Evolutionary conservation across 2,329 filamentous ascomycete species (phyloP).

Genomic region (Aspergillus chevalieri): DNA sequence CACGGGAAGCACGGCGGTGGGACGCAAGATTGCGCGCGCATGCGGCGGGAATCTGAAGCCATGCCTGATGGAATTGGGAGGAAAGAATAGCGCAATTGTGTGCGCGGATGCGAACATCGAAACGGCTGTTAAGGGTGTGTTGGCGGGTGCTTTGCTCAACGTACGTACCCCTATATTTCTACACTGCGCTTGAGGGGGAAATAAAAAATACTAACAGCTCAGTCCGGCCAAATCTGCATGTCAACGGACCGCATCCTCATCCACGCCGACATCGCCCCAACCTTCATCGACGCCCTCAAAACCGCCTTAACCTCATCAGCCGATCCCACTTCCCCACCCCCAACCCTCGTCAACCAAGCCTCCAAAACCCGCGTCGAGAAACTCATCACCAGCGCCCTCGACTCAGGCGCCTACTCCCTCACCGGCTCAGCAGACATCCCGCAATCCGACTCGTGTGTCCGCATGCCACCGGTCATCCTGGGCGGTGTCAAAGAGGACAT

Average conservation of each 20-base stretch:
- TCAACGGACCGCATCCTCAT: conserved; percentile 66
- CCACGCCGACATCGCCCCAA: conserved; percentile 47
- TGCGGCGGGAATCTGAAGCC: conserved; percentile 71
- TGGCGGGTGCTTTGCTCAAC: conserved; percentile 29
- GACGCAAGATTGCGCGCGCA: conserved; percentile 60
- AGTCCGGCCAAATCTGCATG: conserved; percentile 75
- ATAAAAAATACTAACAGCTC: conserved; percentile 31
- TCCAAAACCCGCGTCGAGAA: conserved; percentile 39
- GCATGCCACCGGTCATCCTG: conserved; percentile 60
- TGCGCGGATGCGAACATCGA: conserved; percentile 71
- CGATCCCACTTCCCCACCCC: conserved; percentile 27
- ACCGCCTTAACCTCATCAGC: conserved; percentile 32
- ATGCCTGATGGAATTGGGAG: conserved; percentile 71
- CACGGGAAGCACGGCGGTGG: conserved; percentile 64
- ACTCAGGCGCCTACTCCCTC: conserved; percentile 25
- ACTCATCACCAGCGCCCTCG: conserved; percentile 24
- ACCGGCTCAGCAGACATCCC: conserved; percentile 14
- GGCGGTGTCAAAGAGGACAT: conserved; percentile 61
- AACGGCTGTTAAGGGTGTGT: conserved; percentile 44
- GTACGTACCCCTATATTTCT: conserved; percentile 11
- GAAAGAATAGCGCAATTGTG: conserved; percentile 72
- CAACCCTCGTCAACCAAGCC: conserved; percentile 39
- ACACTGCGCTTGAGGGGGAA: not conserved
- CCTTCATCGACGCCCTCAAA: conserved; percentile 49
- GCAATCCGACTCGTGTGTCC: conserved; percentile 18